Conservation (phyloP, 306 rosid species). For the Rubus parviflorus region DNA sequence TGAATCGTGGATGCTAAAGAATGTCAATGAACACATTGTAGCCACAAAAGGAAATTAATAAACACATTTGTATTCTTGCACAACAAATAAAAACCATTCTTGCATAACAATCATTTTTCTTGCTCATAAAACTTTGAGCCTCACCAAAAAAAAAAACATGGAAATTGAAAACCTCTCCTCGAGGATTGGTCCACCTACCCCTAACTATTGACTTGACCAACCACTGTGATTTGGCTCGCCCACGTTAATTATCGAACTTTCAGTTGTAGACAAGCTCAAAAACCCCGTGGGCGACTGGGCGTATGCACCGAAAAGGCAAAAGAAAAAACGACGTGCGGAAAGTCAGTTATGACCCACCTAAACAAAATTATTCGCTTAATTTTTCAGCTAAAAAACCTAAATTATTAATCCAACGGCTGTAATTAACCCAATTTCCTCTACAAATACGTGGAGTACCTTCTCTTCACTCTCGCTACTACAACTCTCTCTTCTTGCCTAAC, state of each 20-base stretch:
- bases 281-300: neutral
- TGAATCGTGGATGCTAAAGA: no score
- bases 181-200: neutral
- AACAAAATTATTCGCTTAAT: neutral
- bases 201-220: neutral
- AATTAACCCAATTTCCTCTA: constrained; percentile 14
- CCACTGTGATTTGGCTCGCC: neutral
- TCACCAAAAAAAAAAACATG: neutral
- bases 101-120: neutral
- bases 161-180: neutral
- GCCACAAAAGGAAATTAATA: neutral
- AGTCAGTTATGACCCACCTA: constrained; percentile 10
- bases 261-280: neutral
- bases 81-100: neutral
- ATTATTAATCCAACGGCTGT: constrained; percentile 34
- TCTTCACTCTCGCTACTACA: neutral
- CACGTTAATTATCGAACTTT: neutral
- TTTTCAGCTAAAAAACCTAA: constrained; percentile 7
- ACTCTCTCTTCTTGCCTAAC: neutral
- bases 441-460: constrained; percentile 14
- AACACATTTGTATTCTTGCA: neutral
- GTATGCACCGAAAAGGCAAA: neutral
- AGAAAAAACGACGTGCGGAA: neutral
- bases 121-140: neutral
- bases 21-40: no score